phyloP scores from a whole-genome alignment of 1,139 yeast genomes.

The Meyerozyma guilliermondii region DNA sequence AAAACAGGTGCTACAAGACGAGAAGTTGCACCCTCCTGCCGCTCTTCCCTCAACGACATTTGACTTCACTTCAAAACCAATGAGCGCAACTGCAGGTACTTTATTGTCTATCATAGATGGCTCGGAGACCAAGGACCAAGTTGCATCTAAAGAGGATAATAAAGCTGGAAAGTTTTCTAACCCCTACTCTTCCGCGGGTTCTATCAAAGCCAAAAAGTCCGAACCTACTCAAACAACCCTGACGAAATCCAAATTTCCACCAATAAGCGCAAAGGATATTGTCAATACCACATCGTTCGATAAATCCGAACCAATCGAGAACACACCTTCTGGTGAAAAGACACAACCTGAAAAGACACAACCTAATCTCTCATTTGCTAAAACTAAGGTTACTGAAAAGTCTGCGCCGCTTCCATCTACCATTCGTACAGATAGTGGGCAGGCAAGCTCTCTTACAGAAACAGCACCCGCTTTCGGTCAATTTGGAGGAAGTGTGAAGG shows the following conservation, averaged over 20 bases:
- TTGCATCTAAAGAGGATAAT: slow-evolving; percentile 5
- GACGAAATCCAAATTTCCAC: slow-evolving; percentile 30
- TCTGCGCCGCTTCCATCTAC: not conserved
- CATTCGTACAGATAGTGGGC: not conserved
- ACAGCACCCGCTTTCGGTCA: not conserved
- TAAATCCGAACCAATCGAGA: slow-evolving; percentile 21
- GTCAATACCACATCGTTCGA: slow-evolving; percentile 32
- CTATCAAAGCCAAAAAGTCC: not conserved
- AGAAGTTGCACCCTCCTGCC: not conserved
- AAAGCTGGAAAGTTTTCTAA: not conserved
- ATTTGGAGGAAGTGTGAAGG: not conserved
- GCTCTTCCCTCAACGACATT: not conserved
- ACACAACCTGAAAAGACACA: no score
- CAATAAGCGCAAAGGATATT: slow-evolving; percentile 44
- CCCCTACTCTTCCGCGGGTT: slow-evolving; percentile 1
- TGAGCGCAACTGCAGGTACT: slow-evolving; percentile 65
- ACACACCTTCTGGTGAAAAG: slow-evolving; percentile 7
- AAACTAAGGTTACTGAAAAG: not conserved
- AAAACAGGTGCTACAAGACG: slow-evolving; percentile 9
- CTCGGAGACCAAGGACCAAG: slow-evolving; percentile 5
- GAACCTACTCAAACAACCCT: not conserved
- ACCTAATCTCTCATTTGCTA: no score
- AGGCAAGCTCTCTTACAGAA: no score
- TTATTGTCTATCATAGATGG: slow-evolving; percentile 59
- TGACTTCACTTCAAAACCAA: slow-evolving; percentile 12